These are phyloP conservation scores for Polyporus arcularius DNA, from an alignment of 768 basidiomycete species.

Conservation along the genomic window DNA sequence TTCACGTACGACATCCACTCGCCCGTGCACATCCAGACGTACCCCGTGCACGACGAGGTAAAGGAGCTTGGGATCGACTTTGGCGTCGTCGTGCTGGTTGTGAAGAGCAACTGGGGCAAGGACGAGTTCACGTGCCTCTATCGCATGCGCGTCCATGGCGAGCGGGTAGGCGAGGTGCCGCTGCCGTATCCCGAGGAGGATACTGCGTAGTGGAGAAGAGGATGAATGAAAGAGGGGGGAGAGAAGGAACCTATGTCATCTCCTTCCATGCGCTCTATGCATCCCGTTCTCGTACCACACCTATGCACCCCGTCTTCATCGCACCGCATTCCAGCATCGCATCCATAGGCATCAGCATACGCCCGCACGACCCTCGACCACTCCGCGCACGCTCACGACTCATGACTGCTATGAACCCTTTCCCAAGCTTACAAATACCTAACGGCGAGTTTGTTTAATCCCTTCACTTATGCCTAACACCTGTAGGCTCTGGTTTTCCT, in stretches of 20 bases:
- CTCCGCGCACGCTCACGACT: constrained; percentile 8
- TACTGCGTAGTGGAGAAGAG: neutral
- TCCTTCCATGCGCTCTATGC: constrained; percentile 4
- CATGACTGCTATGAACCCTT: constrained; percentile 15
- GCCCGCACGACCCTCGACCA: neutral
- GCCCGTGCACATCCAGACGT: constrained; percentile 48
- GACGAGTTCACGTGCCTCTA: constrained; percentile 87
- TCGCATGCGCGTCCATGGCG: constrained; percentile 79
- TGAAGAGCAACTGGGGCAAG: constrained; percentile 88
- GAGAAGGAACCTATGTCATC: neutral
- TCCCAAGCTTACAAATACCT: neutral
- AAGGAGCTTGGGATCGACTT: constrained; percentile 76
- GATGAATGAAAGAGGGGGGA: neutral
- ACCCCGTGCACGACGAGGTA: constrained; percentile 55
- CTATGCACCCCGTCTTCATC: neutral
- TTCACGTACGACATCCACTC: constrained; percentile 50
- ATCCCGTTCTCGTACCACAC: neutral
- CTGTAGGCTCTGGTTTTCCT: neutral
- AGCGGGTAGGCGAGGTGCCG: constrained; percentile 46
- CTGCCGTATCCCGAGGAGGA: constrained; percentile 32
- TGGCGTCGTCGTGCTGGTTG: constrained; percentile 76
- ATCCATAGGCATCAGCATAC: neutral
- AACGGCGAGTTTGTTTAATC: constrained; percentile 9
- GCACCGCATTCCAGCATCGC: neutral
- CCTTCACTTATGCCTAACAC: constrained; percentile 15